Conservation (phyloP, 2,329 filamentous ascomycete genomes). For the Colletotrichum karsti region DNA sequence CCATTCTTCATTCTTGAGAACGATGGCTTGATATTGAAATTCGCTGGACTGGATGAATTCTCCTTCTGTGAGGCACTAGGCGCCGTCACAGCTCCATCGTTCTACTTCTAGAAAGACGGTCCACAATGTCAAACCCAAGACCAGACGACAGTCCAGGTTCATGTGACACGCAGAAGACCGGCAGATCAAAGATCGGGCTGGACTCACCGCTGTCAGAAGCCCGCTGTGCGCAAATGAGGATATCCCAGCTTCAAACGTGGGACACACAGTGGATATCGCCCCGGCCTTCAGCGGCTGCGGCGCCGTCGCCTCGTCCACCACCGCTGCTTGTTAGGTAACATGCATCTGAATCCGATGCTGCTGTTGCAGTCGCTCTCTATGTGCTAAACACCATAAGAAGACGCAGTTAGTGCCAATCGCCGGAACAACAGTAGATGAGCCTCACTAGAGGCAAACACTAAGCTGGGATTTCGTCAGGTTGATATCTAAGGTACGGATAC, state of each 20-base stretch:
- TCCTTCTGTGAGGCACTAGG: constrained; percentile 3
- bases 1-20: not conserved
- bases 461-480: not conserved
- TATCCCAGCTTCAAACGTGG: constrained; percentile 13
- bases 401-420: too few relatives aligned
- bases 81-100: constrained; percentile 13
- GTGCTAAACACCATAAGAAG: too few relatives aligned
- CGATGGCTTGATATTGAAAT: not conserved
- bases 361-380: too few relatives aligned
- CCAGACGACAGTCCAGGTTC: constrained; percentile 12
- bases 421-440: not conserved
- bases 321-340: not conserved
- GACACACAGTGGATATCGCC: constrained; percentile 12
- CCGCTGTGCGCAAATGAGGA: constrained; percentile 9
- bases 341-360: too few relatives aligned
- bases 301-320: not conserved
- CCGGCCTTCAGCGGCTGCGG: constrained; percentile 19
- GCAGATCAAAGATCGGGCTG: not conserved
- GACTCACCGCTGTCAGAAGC: constrained; percentile 3
- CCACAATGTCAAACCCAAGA: constrained; percentile 5
- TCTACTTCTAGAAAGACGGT: not conserved
- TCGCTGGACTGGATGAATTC: not conserved
- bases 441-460: not conserved
- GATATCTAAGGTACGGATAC: not conserved
- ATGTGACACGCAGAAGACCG: constrained; percentile 15